Conservation (phyloP, 2,329 filamentous ascomycete genomes). For the Microdochium nivale region DNA sequence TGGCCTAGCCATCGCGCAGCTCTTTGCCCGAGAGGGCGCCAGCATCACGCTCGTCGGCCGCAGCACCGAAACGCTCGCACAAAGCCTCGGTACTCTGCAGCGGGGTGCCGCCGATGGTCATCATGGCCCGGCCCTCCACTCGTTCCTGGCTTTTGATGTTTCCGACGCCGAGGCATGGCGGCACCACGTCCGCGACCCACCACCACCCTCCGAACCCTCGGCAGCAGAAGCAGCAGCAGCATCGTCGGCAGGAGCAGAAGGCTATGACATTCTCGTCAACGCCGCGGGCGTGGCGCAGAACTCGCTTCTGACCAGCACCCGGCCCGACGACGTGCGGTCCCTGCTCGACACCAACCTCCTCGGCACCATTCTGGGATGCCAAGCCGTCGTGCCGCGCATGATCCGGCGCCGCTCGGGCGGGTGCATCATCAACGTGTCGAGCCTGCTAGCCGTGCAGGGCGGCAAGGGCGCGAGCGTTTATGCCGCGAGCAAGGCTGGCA, state of each 20-base stretch:
- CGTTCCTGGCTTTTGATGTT: conserved; percentile 12
- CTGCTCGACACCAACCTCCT: conserved; percentile 64
- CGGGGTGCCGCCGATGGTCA: conserved; percentile 4
- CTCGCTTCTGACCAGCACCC: conserved; percentile 50
- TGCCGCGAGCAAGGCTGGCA: conserved; percentile 71
- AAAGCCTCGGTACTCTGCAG: conserved; percentile 25
- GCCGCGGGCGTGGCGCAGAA: conserved; percentile 67
- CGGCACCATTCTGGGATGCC: conserved; percentile 55
- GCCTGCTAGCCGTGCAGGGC: conserved; percentile 61
- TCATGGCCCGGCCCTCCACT: not conserved
- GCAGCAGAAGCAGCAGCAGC: not conserved
- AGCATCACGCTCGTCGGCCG: conserved; percentile 54
- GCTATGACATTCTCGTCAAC: conserved; percentile 60
- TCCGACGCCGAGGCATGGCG: conserved; percentile 7
- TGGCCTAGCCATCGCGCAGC: conserved; percentile 55
- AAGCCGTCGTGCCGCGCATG: conserved; percentile 39
- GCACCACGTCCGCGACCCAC: not conserved
- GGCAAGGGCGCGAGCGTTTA: conserved; percentile 66
- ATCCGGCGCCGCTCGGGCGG: conserved; percentile 30
- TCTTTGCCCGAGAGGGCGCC: conserved; percentile 56
- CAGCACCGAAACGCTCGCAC: conserved; percentile 32
- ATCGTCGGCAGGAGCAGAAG: not conserved
- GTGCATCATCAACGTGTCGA: conserved; percentile 77
- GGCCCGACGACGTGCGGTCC: conserved; percentile 38
- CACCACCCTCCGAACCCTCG: not conserved